Percentiles rank a stretch among this genome's conserved stretches.
Conservation (phyloP, 2,329 filamentous ascomycete genomes). For the Calcarisporium arbuscula region DNA sequence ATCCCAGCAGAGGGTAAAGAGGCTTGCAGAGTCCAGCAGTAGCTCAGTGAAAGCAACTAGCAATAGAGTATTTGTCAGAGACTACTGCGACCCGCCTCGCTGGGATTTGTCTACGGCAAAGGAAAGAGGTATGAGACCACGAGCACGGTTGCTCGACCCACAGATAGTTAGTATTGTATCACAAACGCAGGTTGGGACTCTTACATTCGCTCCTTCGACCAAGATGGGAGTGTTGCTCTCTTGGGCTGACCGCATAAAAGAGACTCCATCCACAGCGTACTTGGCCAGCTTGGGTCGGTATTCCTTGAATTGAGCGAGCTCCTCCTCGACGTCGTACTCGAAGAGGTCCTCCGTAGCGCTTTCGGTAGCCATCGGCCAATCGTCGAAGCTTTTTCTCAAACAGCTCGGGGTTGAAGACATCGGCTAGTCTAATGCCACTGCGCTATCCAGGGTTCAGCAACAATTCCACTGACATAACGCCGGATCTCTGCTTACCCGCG, state of each 20-base stretch:
- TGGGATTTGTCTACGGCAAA: conserved; percentile 7
- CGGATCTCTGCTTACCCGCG: conserved; percentile 8
- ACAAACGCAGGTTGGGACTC: conserved; percentile 28
- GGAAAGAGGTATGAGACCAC: conserved; percentile 15
- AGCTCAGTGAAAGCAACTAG: conserved; percentile 1
- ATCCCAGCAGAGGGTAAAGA: neutral
- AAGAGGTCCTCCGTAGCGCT: conserved; percentile 63
- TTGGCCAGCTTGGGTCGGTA: conserved; percentile 51
- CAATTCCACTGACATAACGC: no score
- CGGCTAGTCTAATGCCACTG: conserved; percentile 59
- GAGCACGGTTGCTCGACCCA: conserved; percentile 13
- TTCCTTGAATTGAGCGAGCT: conserved; percentile 55
- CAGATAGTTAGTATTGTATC: conserved; percentile 23
- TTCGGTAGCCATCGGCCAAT: conserved; percentile 54
- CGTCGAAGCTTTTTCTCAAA: conserved; percentile 62
- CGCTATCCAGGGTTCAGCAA: conserved; percentile 32
- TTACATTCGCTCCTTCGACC: conserved; percentile 54
- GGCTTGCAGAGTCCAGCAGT: conserved; percentile 1
- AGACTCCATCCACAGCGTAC: conserved; percentile 61
- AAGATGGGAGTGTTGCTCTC: conserved; percentile 53
- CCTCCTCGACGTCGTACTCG: conserved; percentile 61
- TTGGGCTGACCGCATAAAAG: conserved; percentile 57
- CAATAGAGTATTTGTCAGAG: conserved; percentile 1
- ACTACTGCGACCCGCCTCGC: conserved; percentile 1
- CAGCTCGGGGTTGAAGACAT: conserved; percentile 59